Evolutionary conservation across 1,284 basidiomycete genomes (phyloP).

Genomic region (Ganoderma sp.): DNA sequence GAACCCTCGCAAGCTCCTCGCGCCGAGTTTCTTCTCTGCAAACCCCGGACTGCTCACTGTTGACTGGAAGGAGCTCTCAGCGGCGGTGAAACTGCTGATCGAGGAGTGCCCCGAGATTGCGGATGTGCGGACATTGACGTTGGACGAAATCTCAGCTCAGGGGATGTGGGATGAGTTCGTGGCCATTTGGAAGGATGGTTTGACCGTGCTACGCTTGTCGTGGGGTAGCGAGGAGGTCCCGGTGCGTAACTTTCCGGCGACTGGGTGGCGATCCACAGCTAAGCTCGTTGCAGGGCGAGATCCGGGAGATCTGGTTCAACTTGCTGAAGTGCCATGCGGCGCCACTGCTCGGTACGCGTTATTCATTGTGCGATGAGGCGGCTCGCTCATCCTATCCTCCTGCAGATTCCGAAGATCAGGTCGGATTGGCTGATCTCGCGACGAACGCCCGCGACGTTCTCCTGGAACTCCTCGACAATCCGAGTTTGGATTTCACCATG

Average conservation of each 20-base stretch:
- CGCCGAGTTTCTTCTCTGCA: slow-evolving; percentile 60
- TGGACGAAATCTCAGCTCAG: slow-evolving; percentile 58
- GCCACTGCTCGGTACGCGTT: slow-evolving; percentile 35
- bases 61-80: slow-evolving; percentile 57
- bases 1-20: slow-evolving; percentile 57
- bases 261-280: slow-evolving; percentile 12
- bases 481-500: slow-evolving; percentile 53
- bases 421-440: slow-evolving; percentile 48
- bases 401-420: slow-evolving; percentile 42
- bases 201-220: slow-evolving; percentile 50
- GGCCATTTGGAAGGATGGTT: slow-evolving; percentile 59
- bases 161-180: slow-evolving; percentile 62
- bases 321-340: slow-evolving; percentile 48
- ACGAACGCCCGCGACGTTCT: slow-evolving; percentile 50
- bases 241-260: slow-evolving; percentile 43
- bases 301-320: slow-evolving; percentile 50
- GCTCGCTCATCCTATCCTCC: slow-evolving; percentile 24
- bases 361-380: too few relatives aligned
- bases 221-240: slow-evolving; percentile 45
- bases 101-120: slow-evolving; percentile 55
- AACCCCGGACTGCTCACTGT: slow-evolving; percentile 63
- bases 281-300: slow-evolving; percentile 40
- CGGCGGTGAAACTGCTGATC: slow-evolving; percentile 54
- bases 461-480: slow-evolving; percentile 56
- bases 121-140: slow-evolving; percentile 60